Conservation (phyloP, 1,284 basidiomycete genomes). For the Trichosporon asahii region DNA sequence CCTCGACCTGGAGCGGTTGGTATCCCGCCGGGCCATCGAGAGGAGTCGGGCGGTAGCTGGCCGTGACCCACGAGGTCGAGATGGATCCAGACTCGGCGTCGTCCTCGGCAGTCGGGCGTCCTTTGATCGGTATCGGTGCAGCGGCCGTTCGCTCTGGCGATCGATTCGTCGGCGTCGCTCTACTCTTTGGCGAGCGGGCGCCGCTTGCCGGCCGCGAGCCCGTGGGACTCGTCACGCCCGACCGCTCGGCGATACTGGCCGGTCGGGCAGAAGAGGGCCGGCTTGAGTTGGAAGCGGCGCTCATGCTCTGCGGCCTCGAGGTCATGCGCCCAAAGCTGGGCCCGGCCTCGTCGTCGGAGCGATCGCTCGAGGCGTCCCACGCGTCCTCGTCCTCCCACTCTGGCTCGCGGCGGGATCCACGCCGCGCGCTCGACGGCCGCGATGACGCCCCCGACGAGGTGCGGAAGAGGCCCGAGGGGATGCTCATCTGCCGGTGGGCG, state of each 20-base stretch:
- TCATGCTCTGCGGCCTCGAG: neutral
- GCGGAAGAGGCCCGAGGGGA: slow-evolving; percentile 27
- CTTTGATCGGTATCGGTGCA: slow-evolving; percentile 11
- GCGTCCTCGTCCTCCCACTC: slow-evolving; percentile 69
- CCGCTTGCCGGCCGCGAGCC: neutral
- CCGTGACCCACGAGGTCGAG: slow-evolving; percentile 40
- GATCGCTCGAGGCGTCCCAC: slow-evolving; percentile 83
- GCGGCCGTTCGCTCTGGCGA: neutral
- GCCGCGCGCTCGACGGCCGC: neutral
- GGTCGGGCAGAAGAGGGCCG: no score
- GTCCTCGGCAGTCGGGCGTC: neutral
- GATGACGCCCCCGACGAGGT: slow-evolving; percentile 2
- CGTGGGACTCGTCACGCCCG: neutral
- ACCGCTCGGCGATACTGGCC: neutral
- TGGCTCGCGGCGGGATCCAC: neutral
- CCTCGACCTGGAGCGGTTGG: slow-evolving; percentile 8
- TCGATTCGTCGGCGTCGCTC: neutral
- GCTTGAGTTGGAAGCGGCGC: neutral
- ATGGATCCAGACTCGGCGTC: slow-evolving; percentile 16
- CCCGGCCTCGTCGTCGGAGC: slow-evolving; percentile 55
- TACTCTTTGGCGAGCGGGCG: neutral
- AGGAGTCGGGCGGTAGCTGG: slow-evolving; percentile 30
- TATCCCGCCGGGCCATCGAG: slow-evolving; percentile 20
- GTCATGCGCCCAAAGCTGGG: neutral
- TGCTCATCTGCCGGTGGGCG: slow-evolving; percentile 39